Evolutionary conservation across 176 grass and related monocot species (phyloP), one percentile per base, ranked within the genome.

Genomic region (Carex myosuroides): DNA sequence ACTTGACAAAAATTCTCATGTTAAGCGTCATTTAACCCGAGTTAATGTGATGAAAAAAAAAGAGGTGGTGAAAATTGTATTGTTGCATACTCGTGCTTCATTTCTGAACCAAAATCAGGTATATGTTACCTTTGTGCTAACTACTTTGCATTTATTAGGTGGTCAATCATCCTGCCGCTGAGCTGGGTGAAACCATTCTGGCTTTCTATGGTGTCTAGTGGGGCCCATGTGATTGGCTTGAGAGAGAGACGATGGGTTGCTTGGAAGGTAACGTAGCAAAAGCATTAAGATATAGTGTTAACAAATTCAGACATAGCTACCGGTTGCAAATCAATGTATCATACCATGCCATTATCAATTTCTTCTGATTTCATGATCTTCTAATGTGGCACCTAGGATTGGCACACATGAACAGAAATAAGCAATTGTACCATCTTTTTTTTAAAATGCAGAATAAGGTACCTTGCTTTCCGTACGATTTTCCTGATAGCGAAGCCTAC

Each of bases 401-500:
- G 2, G 14, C 10, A 30, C 11, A 14, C 64, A 6, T 67, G 52
- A 30, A 48, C 8, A 44, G 52, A 62, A 29, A 6, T 0, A 65
- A 80, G 22, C 64, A 64, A 37, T 68, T 8, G 6, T 16, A 30
- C 5, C 0, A 58, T 81, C 1, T 8, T 88, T 24, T 80, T 24
- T 80, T 70, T 54, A 24, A 82, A 79, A 77, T 88, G 54, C 87
- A 95, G 92, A 90, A 87, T 20, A 88, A 85, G 61, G 64, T 93
- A 59, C 91, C 95, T 74, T 88, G 81, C 79, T 98, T 98, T 72
- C 95, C 95, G n/a, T 87, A 83, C 85, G 95, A 98, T 90, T 98
- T 93, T 85, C 95, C 95, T 70, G 95, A 98, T 39, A 89, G 88
- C 70, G 65, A 92, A 89, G 86, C 89, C 0, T 98, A 95, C 81